Evolutionary conservation across 164 flowering plant genomes (phyloP), one percentile per base, ranked within the genome.

Genomic region (Magnolia officinalis): DNA sequence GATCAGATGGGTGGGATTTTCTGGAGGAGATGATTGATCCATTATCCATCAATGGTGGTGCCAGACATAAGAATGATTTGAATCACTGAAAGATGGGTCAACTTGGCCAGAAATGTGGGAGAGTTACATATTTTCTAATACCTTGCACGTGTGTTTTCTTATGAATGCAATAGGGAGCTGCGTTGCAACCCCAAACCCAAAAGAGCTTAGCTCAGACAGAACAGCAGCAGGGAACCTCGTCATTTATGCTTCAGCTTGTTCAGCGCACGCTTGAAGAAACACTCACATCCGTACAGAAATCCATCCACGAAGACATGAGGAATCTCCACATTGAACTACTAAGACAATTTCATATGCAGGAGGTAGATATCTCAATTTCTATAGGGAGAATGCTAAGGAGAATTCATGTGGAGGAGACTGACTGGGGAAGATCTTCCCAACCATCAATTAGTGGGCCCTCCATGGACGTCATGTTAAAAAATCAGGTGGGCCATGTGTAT

Each of bases 311-410:
- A 50, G 98, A 92, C 78, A 82, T 92, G 88, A 86, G 98, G 80
- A 96, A 96, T 82, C 92, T 96, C 81, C 99, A 96, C 79, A 88
- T 94, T 63, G 99, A 96, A 86, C 82, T 96, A 73, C 72, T 94
- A 59, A 91, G 97, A 78, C 99, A 96, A 75, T 93, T 89, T 52
- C 84, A 84, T 71, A 76, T 84, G 51, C 84, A 78, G 64, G 96
- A 94, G 98, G 99, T 96, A 85, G 69, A 51, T 72, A 21, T 20
- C 6, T 24, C 23, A 13, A 63, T 45, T 45, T 68, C 31, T 55
- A 3, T 50, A 69, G 18, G 13, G 61, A 16, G 61, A 55, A 55
- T 37, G 45, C 61, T 52, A 14, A 52, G 58, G 61, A 55, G 61
- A 37, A 37, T 37, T 37, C 45, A 2, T 55, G 61, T 55, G 18